These are phyloP conservation scores for Xylaria flabelliformis DNA, from an alignment of 495 filamentous ascomycete genomes.

Conservation along the genomic window DNA sequence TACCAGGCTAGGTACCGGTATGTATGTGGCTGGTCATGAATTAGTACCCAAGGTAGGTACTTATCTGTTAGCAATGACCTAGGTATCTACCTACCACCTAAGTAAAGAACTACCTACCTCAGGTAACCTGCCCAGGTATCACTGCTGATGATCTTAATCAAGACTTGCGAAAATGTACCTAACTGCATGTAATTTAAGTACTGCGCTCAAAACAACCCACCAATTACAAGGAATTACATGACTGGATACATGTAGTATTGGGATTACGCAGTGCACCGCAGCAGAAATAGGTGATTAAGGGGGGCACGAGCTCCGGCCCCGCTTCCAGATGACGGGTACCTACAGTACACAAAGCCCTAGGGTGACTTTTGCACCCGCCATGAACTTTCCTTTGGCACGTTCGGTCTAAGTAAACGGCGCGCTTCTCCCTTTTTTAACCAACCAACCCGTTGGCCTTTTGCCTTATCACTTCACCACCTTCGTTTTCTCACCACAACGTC, in stretches of 20 bases:
- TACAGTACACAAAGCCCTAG: background rate
- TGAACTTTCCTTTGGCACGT: conserved; percentile 10
- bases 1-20: no score
- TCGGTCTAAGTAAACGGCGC: no score
- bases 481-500: conserved; percentile 18
- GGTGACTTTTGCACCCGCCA: conserved; percentile 5
- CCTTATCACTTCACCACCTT: conserved; percentile 16
- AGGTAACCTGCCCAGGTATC: background rate
- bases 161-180: background rate
- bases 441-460: conserved; percentile 1
- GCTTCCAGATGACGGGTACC: background rate
- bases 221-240: background rate
- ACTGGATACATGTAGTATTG: no score
- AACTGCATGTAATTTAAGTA: background rate
- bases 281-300: background rate
- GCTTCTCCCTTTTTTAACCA: conserved; percentile 13
- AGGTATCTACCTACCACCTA: no score
- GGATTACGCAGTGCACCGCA: background rate
- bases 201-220: background rate
- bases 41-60: background rate
- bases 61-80: background rate
- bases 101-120: no score
- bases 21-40: no score
- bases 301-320: conserved; percentile 7
- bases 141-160: background rate